phyloP scores from a whole-genome alignment of 1,139 yeast species.

The Candida glucosophila region DNA sequence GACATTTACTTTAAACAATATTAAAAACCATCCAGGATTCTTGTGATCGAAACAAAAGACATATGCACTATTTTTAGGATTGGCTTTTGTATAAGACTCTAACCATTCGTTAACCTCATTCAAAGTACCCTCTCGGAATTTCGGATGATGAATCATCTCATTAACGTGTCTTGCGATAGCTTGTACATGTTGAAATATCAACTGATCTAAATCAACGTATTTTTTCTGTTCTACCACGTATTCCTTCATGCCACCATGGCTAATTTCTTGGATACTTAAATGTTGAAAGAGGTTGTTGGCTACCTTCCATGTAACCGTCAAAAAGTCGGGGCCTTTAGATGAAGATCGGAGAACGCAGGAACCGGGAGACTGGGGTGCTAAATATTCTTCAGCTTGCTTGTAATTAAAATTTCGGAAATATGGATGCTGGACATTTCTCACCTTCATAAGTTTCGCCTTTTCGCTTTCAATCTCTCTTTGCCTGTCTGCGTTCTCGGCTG shows the following conservation, averaged over 20 bases:
- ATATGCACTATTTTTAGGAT: conserved; percentile 84
- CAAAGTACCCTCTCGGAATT: conserved; percentile 76
- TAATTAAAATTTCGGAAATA: conserved; percentile 77
- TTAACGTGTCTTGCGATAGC: conserved; percentile 78
- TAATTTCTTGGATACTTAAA: conserved; percentile 72
- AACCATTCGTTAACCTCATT: conserved; percentile 82
- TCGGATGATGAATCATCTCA: conserved; percentile 79
- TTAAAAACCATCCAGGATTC: conserved; percentile 84
- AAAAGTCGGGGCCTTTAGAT: conserved; percentile 77
- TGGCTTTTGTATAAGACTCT: conserved; percentile 82
- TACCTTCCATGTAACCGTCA: conserved; percentile 95
- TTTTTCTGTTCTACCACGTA: conserved; percentile 60
- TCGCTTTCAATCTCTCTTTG: conserved; percentile 50
- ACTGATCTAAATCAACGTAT: conserved; percentile 86
- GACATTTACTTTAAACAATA: conserved; percentile 73
- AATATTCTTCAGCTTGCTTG: conserved; percentile 84
- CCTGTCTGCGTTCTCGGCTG: conserved; percentile 63
- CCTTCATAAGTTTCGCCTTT: conserved; percentile 44
- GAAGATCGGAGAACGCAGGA: conserved; percentile 94
- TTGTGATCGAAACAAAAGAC: conserved; percentile 87
- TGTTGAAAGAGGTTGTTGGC: conserved; percentile 89
- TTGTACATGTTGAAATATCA: conserved; percentile 81
- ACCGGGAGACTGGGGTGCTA: conserved; percentile 85
- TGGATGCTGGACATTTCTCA: conserved; percentile 87
- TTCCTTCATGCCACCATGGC: conserved; percentile 46